phyloP scores from a whole-genome alignment of 148 eudicot species.

The Camellia japonica region DNA sequence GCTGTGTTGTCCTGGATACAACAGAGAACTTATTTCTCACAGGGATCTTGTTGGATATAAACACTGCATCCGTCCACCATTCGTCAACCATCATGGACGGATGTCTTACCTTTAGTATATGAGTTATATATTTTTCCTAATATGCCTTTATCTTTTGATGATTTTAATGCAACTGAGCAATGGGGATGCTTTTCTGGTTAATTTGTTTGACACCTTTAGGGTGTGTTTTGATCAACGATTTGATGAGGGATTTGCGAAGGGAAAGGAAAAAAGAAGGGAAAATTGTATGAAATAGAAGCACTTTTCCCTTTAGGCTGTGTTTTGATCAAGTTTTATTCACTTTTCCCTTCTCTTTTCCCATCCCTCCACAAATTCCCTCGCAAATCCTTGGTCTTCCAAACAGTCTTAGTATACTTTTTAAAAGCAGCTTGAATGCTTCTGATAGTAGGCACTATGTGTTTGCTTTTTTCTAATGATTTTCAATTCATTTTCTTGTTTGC shows the following conservation, averaged over 20 bases:
- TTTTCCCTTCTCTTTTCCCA: too few species aligned
- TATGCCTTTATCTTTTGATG: not conserved
- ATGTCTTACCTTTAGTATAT: not conserved
- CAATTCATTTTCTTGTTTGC: constrained; percentile 27
- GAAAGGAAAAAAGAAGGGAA: too few species aligned
- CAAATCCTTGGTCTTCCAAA: too few species aligned
- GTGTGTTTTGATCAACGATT: too few species aligned
- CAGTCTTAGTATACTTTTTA: not conserved
- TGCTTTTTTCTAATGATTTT: not conserved
- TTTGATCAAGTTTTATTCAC: too few species aligned
- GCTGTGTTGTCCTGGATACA: not conserved
- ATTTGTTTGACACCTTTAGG: not conserved
- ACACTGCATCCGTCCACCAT: not conserved
- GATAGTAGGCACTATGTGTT: not conserved
- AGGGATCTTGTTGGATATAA: not conserved
- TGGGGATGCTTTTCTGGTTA: not conserved
- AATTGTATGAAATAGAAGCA: too few species aligned
- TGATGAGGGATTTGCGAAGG: too few species aligned
- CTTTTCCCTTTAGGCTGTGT: too few species aligned
- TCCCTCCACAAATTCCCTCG: too few species aligned
- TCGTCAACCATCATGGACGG: not conserved
- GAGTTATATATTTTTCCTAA: not conserved
- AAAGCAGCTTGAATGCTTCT: not conserved
- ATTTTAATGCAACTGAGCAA: not conserved
- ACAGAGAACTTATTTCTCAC: not conserved